A percentile compares a stretch with the other conserved stretches of the same genome.
These are phyloP conservation scores for Lactarius sp. DNA, from an alignment of 768 basidiomycete species.

Conservation along the genomic window DNA sequence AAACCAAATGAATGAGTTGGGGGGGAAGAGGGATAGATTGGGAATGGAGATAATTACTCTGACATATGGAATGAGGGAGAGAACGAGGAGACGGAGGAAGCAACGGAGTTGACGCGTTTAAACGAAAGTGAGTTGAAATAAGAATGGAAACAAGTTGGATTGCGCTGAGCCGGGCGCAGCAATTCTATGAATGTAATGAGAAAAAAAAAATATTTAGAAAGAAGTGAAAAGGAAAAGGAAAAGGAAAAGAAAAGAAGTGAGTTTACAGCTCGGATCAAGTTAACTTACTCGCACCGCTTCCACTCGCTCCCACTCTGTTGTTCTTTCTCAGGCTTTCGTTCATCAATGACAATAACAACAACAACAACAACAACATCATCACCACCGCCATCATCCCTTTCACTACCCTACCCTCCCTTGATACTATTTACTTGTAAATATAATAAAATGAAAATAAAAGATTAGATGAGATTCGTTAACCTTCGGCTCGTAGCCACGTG, in stretches of 20 bases:
- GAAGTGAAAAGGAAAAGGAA: not conserved
- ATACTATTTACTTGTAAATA: not conserved
- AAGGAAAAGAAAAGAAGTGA: not conserved
- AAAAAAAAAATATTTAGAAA: not conserved
- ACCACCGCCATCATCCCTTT: no score
- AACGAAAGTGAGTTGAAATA: slow-evolving; percentile 5
- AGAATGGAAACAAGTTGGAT: not conserved
- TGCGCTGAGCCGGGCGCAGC: not conserved
- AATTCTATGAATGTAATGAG: not conserved
- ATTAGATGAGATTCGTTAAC: not conserved
- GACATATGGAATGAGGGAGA: slow-evolving; percentile 7
- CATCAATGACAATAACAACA: no score
- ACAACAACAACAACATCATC: no score
- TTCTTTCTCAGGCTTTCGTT: not conserved
- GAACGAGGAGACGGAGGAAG: no score
- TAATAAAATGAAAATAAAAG: not conserved
- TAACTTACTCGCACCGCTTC: no score
- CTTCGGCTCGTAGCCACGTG: slow-evolving; percentile 10
- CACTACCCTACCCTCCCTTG: no score
- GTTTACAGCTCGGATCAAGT: slow-evolving; percentile 5
- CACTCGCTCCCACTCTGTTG: not conserved
- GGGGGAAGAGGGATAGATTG: not conserved
- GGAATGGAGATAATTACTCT: not conserved
- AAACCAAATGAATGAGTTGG: not conserved
- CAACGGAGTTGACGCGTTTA: not conserved